phyloP scores from a whole-genome alignment of 345 rosid species.

The Bruguiera parviflora region DNA sequence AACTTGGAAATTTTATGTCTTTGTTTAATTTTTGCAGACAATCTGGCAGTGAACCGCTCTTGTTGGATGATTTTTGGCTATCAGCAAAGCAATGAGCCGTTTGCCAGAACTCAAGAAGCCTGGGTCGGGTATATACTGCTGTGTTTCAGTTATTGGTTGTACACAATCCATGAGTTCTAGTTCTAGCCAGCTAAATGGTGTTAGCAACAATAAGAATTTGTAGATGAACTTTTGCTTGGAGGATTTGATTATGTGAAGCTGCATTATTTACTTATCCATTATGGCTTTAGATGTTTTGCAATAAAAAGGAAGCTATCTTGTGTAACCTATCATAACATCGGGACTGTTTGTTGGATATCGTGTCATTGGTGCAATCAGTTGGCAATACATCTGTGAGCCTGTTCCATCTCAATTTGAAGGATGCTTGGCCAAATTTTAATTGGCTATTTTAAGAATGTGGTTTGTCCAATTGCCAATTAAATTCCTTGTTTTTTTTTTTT shows the following conservation, averaged over 20 bases:
- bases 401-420: not conserved
- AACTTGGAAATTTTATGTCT: not conserved
- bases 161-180: no score
- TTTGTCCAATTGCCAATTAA: not conserved
- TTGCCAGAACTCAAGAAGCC: constrained; percentile 42
- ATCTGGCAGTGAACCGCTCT: constrained; percentile 14
- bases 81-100: constrained; percentile 56
- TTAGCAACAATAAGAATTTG: not conserved
- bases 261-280: not conserved
- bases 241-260: constrained; percentile 1
- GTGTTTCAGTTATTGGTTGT: no score
- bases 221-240: not conserved
- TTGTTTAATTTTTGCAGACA: constrained; percentile 16
- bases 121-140: constrained; percentile 47
- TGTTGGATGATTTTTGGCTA: constrained; percentile 42
- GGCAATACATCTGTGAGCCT: not conserved
- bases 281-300: not conserved
- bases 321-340: not conserved
- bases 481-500: not conserved
- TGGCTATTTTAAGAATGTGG: not conserved
- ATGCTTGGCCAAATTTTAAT: not conserved
- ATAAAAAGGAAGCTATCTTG: not conserved
- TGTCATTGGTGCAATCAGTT: not conserved
- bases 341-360: no score
- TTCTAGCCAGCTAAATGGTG: no score